Evolutionary conservation across 2,329 filamentous ascomycete genomes (phyloP), one percentile per base, ranked within the genome.

Genomic region (Claviceps humidiphila): DNA sequence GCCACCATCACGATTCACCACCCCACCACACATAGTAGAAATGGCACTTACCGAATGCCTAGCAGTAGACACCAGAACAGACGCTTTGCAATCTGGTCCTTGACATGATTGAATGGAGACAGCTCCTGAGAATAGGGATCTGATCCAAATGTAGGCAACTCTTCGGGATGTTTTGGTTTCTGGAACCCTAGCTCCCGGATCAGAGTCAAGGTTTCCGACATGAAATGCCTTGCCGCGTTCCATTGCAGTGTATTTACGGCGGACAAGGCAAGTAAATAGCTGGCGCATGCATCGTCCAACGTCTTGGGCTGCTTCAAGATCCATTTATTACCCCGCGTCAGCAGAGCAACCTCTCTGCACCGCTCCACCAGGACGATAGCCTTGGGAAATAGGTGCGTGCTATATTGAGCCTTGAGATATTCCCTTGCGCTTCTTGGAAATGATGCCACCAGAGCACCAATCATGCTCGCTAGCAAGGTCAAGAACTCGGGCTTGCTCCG

Each of bases 11-110:
- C 20, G 20, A 20, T 20, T 20, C 20, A 20, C 2, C 30, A 30
- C 9, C 9, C 39, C 39, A 30, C 9, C 9, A n/a, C 39, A 16
- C 39, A n/a, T n/a, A 7, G 4, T 20, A 9, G 17, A 55, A 54
- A 20, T 17, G 26, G n/a, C 16, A 42, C 53, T 17, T 68, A 83
- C 77, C 83, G 77, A 54, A 87, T 78, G 38, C 84, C 84, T 5
- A 89, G 79, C 56, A 93, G 81, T 58, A 89, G 76, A 22, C 87
- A 84, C 83, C 89, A 95, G 65, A 94, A 95, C 42, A 95, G 82
- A 56, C 85, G 79, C 63, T 86, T 85, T 47, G 84, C 81, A 47
- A 87, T 77, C 66, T 89, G 84, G 60, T 84, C 80, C 61, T 83
- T 82, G 50, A 89, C 77, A 48, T 84, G 82, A 59, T 87, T 83